Evolutionary conservation across 768 basidiomycete species (phyloP).

Genomic region (Boletus vermiculosoides): DNA sequence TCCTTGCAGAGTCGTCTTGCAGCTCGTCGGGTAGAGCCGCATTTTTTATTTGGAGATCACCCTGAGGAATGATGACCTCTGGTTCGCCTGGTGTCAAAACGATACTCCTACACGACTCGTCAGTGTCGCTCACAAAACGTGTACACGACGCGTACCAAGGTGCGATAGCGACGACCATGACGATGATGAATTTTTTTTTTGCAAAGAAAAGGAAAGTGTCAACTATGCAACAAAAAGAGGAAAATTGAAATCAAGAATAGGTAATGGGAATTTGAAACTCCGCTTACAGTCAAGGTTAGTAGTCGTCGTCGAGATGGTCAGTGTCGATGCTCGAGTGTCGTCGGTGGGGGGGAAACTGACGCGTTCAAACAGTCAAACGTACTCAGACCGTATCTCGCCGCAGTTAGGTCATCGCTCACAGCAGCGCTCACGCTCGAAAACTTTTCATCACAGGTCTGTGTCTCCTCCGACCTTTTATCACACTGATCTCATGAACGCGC

Average conservation of each 20-base stretch:
- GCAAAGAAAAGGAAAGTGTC: slow-evolving; percentile 9
- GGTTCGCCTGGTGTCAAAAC: slow-evolving; percentile 57
- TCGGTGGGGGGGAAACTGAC: slow-evolving; percentile 7
- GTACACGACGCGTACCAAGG: slow-evolving; percentile 52
- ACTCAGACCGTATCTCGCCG: slow-evolving; percentile 91
- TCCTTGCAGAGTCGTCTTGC: slow-evolving; percentile 55
- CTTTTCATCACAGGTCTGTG: slow-evolving; percentile 79
- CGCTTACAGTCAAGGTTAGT: slow-evolving; percentile 30
- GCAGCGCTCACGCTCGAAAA: slow-evolving; percentile 96
- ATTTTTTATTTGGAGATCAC: slow-evolving; percentile 79
- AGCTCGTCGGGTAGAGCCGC: slow-evolving; percentile 76
- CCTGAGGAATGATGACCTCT: slow-evolving; percentile 55
- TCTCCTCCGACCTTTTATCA: slow-evolving; percentile 12
- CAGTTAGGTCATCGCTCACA: slow-evolving; percentile 94
- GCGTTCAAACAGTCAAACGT: slow-evolving; percentile 75
- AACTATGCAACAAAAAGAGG: neutral
- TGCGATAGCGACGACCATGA: slow-evolving; percentile 62
- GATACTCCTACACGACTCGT: slow-evolving; percentile 51
- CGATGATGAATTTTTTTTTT: slow-evolving; percentile 36
- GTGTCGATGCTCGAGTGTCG: slow-evolving; percentile 21
- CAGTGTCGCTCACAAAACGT: slow-evolving; percentile 4
- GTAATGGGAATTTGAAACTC: slow-evolving; percentile 40
- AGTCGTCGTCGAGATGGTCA: slow-evolving; percentile 46
- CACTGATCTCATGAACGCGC: slow-evolving; percentile 3
- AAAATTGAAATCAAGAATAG: neutral